Evolutionary conservation across 2,329 filamentous ascomycete genomes (phyloP), one percentile per base, ranked within the genome.

Genomic region (Scedosporium apiospermum): DNA sequence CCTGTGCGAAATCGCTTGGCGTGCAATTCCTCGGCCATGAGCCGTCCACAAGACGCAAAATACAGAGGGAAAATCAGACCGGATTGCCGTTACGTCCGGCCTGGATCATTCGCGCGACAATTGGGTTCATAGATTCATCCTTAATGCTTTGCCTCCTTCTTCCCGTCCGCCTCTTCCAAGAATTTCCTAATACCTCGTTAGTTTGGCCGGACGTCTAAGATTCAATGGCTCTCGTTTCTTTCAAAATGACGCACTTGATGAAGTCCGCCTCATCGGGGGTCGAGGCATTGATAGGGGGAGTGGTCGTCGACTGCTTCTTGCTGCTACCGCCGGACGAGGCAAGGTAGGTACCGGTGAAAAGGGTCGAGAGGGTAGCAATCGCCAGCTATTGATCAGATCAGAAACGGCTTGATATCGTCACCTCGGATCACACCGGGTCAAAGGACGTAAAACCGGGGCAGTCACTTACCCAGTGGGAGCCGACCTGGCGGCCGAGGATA

Each of bases 181-280:
- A 63, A 63, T 49, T 63, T 63, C 62, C 62, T 63, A 34, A 18
- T 14, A 5, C 16, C 18, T 9, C 14, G 18, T 63, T 61, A 63
- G 62, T 27, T 58, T 38, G 6, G 16, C 18, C 21, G 1, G n/a
- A 12, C 3, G 12, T 26, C 12, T n/a, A 61, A 34, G 16, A 26
- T n/a, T 6, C 23, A 27, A 58, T 38, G n/a, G 10, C 6, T 16
- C 7, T 18, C 14, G 2, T 10, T 34, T 7, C 30, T 21, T 38
- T 27, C 30, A 38, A 58, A 62, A 63, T 60, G n/a, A 65, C 80
- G 77, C 74, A 86, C 83, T 85, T 84, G 78, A 86, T 85, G 75
- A 86, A 86, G 72, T 85, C 82, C 73, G 80, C 82, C 77, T 86
- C 83, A 71, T 85, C 83, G 69, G 82, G 78, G 76, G 78, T 84